Evolutionary conservation across 2,329 filamentous ascomycete genomes (phyloP).

Genomic region (Hypoxylon rubiginosum): DNA sequence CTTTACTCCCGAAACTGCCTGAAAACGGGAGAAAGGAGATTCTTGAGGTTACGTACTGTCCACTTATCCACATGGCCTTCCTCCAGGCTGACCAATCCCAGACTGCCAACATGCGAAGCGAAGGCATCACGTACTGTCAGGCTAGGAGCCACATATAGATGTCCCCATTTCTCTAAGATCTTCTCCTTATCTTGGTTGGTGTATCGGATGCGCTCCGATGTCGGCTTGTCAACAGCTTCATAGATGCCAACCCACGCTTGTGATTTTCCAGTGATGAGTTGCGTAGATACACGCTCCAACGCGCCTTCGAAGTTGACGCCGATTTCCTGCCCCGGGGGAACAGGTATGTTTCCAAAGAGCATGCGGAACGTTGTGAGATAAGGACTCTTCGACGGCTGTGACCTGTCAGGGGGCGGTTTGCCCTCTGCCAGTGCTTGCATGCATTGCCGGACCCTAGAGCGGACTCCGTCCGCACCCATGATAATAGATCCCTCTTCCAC

Average conservation of each 20-base stretch:
- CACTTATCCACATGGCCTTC: constrained; percentile 53
- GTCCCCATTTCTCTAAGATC: constrained; percentile 42
- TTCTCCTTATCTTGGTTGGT: constrained; percentile 49
- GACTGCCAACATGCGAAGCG: constrained; percentile 20
- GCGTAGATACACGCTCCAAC: constrained; percentile 41
- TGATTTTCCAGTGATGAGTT: constrained; percentile 35
- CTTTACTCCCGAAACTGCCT: no score
- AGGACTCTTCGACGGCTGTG: constrained; percentile 34
- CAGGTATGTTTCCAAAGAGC: constrained; percentile 37
- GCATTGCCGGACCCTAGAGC: constrained; percentile 53
- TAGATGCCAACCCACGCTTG: constrained; percentile 48
- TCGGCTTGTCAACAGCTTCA: constrained; percentile 46
- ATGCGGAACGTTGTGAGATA: constrained; percentile 45
- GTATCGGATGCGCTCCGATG: constrained; percentile 46
- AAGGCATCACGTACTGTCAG: constrained; percentile 48
- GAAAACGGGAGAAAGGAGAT: no score
- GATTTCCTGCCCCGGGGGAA: constrained; percentile 18
- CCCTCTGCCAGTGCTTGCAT: constrained; percentile 48
- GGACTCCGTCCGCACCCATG: constrained; percentile 59
- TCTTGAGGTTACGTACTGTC: no score
- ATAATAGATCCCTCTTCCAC: constrained; percentile 55
- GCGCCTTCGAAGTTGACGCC: constrained; percentile 37
- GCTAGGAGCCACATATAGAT: constrained; percentile 46
- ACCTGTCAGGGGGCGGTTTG: constrained; percentile 21
- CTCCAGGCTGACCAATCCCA: constrained; percentile 51